A percentile compares a stretch with the other conserved stretches of the same genome.
Conservation (phyloP, 2,329 filamentous ascomycete genomes). For the Achaetomium macrosporum region DNA sequence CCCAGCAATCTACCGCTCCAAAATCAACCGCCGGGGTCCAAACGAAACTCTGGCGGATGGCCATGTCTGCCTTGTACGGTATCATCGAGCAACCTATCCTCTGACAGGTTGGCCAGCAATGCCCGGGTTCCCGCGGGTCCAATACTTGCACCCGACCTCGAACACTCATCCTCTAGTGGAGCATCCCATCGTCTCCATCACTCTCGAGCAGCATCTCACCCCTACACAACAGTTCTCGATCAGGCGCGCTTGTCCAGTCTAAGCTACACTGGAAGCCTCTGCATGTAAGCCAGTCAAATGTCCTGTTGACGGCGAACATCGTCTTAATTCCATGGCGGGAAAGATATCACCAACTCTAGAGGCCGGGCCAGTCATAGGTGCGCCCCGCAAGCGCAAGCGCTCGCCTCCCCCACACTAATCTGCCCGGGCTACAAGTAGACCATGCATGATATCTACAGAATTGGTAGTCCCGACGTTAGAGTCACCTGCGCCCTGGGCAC, state of each 20-base stretch:
- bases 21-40: too few species aligned
- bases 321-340: not conserved
- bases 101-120: not conserved
- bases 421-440: not conserved
- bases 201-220: too few species aligned
- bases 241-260: too few species aligned
- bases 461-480: slow-evolving; percentile 1
- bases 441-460: not conserved
- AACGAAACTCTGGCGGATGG: not conserved
- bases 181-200: too few species aligned
- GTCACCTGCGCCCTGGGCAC: not conserved
- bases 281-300: too few species aligned
- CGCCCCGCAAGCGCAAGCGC: slow-evolving; percentile 22
- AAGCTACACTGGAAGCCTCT: too few species aligned
- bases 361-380: slow-evolving; percentile 15
- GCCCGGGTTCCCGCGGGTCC: not conserved
- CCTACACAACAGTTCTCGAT: too few species aligned
- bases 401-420: slow-evolving; percentile 18
- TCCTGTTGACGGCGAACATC: not conserved
- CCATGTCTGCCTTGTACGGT: not conserved
- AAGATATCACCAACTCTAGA: not conserved
- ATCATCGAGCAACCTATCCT: not conserved
- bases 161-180: too few species aligned
- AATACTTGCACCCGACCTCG: too few species aligned
- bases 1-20: too few species aligned